phyloP scores from a whole-genome alignment of 208 protist genomes.

The Leishmania turanica region DNA sequence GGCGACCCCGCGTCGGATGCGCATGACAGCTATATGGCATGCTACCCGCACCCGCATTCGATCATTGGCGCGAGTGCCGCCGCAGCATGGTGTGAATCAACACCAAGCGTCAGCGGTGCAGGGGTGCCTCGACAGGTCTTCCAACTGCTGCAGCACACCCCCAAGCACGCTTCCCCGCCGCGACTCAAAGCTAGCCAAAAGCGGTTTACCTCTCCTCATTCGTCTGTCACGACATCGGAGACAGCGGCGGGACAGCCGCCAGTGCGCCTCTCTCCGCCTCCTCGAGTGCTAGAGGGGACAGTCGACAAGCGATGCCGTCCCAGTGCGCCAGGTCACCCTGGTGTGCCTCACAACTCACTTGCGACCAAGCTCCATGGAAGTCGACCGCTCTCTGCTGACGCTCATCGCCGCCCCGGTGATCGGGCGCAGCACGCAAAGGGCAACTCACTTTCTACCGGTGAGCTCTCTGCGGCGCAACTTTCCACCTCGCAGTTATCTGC shows the following conservation, averaged over 20 bases:
- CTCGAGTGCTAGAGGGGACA: background rate
- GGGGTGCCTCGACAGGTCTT: slow-evolving; percentile 15
- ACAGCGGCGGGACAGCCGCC: background rate
- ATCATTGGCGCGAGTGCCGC: slow-evolving; percentile 2
- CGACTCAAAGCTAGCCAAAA: slow-evolving; percentile 33
- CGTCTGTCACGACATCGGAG: background rate
- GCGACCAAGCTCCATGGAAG: slow-evolving; percentile 9
- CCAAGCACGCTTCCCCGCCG: slow-evolving; percentile 16
- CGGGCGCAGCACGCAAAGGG: background rate
- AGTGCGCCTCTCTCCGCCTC: background rate
- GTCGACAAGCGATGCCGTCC: background rate
- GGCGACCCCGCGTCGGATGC: background rate
- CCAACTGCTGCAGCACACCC: slow-evolving; percentile 17
- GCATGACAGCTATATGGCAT: background rate
- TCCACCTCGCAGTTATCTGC: slow-evolving; percentile 17
- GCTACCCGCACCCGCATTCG: slow-evolving; percentile 2
- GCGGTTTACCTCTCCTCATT: slow-evolving; percentile 30
- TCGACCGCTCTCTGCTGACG: background rate
- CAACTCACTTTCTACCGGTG: background rate
- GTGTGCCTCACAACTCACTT: background rate
- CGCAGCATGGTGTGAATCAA: slow-evolving; percentile 13
- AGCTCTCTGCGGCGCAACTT: slow-evolving; percentile 8
- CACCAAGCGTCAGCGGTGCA: background rate
- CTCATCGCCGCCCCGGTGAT: no score
- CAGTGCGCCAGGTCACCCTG: background rate